Base-by-base conservation (phyloP, 2,329 filamentous ascomycete species). In the Penicillium vulpinum region DNA sequence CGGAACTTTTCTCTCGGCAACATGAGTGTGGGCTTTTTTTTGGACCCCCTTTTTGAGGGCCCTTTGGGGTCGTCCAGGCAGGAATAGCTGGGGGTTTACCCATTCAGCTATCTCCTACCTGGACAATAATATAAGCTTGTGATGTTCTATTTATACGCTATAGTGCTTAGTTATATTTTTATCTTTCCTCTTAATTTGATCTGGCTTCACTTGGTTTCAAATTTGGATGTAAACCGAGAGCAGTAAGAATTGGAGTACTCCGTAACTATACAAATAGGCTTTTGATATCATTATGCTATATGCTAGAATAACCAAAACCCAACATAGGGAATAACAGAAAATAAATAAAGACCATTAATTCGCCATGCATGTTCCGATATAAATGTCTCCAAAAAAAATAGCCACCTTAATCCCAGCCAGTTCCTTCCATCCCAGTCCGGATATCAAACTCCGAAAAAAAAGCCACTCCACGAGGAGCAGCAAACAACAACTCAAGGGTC, bases 271-370 rank as follows among this genome's bases (percentile, higher is more conserved):
- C 16, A 54, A 24, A 21, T 2, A 31, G n/a, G 38, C 4, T 39
- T 39, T 39, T 45, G 38, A 40, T 57, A 45, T 54, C 51, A 57
- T 41, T 48, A 57, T 57, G 48, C 35, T 40, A 52, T 46, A 39
- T 48, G 33, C 44, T 47, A 31, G 8, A 29, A 16, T 41, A n/a
- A 35, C 5, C 13, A 36, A 39, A 43, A 28, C 28, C 51, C 44
- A 22, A 5, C 36, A n/a, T 46, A 4, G 24, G 28, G 21, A 13
- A 45, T 18, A 29, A 31, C 21, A 50, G 16, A 21, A 39, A 18
- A 38, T 5, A 28, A 39, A 28, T 9, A 29, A 50, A 50, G 15
- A 44, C 44, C 48, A 26, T 6, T 24, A 51, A 18, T 33, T 40
- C 26, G 51, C 43, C 51, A 54, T 26, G 38, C 18, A 39, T 22